phyloP scores from a whole-genome alignment of 2,329 filamentous ascomycete species.

The Metarhizium anisopliae region DNA sequence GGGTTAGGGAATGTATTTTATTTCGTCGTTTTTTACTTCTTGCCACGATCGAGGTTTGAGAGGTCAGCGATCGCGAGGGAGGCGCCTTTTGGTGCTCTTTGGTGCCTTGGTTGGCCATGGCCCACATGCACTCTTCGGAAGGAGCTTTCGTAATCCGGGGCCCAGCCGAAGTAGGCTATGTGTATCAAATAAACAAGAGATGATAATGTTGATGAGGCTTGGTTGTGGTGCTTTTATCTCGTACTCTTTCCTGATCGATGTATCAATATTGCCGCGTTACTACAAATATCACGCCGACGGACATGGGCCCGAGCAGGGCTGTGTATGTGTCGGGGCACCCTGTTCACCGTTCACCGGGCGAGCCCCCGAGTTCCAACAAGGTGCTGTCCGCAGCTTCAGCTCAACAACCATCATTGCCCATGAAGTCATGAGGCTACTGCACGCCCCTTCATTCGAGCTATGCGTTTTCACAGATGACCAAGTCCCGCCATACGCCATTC shows the following conservation, averaged over 20 bases:
- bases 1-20: background rate
- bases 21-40: background rate
- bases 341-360: too few species aligned
- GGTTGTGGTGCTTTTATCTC: background rate
- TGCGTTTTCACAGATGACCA: slow-evolving; percentile 12
- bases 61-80: background rate
- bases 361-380: background rate
- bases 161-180: background rate
- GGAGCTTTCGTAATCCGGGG: background rate
- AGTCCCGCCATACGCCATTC: slow-evolving; percentile 11
- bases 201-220: background rate
- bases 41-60: background rate
- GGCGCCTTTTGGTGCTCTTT: background rate
- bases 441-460: slow-evolving; percentile 13
- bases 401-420: background rate
- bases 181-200: background rate
- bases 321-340: too few species aligned
- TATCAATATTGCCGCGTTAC: too few species aligned
- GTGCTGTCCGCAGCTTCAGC: background rate
- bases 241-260: background rate
- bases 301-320: too few species aligned
- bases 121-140: background rate
- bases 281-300: too few species aligned
- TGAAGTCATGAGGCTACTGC: slow-evolving; percentile 15
- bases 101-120: background rate